A percentile compares a stretch with the other conserved stretches of the same genome.
phyloP scores from a whole-genome alignment of 345 rosid genomes.

The Brassica napus region Da-Ae NC_063452.1:26981001-26981500 shows the following conservation, averaged over 20 bases:
- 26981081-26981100: no score
- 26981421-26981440: neutral
- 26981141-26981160: slow-evolving; percentile 93
- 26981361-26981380: neutral
- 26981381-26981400: neutral
- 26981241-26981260: neutral
- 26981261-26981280: slow-evolving; percentile 4
- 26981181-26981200: slow-evolving; percentile 98
- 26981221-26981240: neutral
- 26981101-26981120: slow-evolving; percentile 67
- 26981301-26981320: slow-evolving; percentile 4
- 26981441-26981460: neutral
- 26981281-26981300: neutral
- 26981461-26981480: neutral
- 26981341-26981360: slow-evolving; percentile 8
- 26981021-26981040: slow-evolving; percentile 44
- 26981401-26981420: neutral
- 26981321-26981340: neutral
- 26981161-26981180: slow-evolving; percentile 98
- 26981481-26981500: neutral
- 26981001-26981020: slow-evolving; percentile 85
- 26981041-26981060: neutral
- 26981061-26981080: neutral
- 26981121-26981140: slow-evolving; percentile 91
- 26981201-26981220: slow-evolving; percentile 82